phyloP scores from a whole-genome alignment of 768 basidiomycete species.

The Chalciporus chontae region DNA sequence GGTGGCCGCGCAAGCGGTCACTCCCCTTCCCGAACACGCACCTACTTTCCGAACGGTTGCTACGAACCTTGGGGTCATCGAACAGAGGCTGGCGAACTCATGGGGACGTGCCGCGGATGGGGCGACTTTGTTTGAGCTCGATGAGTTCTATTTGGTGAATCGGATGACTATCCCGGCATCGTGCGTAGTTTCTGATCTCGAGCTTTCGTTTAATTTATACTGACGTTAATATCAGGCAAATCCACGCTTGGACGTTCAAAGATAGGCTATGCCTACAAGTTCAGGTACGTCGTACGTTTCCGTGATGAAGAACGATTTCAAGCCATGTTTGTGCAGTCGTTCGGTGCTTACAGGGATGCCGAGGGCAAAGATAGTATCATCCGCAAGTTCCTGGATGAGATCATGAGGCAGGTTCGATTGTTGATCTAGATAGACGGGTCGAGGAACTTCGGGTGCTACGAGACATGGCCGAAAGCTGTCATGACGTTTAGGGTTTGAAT shows the following conservation, averaged over 20 bases:
- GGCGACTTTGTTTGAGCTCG: not conserved
- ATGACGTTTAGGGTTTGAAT: no score
- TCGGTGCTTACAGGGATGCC: not conserved
- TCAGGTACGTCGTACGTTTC: not conserved
- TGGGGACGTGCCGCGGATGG: not conserved
- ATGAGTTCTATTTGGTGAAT: slow-evolving; percentile 1
- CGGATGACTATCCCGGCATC: not conserved
- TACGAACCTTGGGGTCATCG: slow-evolving; percentile 3
- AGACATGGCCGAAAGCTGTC: no score
- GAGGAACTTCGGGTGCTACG: no score
- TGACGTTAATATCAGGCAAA: not conserved
- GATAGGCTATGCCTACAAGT: slow-evolving; percentile 1
- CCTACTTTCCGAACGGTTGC: not conserved
- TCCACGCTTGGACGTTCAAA: slow-evolving; percentile 5
- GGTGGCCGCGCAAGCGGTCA: not conserved
- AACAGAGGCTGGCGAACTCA: not conserved
- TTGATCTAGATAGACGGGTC: no score
- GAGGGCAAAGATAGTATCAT: not conserved
- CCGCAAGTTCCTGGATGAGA: not conserved
- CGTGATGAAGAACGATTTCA: not conserved
- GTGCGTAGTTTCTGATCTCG: not conserved
- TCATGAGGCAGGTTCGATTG: not conserved
- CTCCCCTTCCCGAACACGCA: not conserved
- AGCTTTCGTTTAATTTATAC: not conserved
- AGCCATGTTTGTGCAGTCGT: not conserved